Evolutionary conservation across 1,284 basidiomycete genomes (phyloP).

Genomic region (Chalciporus sp.): DNA sequence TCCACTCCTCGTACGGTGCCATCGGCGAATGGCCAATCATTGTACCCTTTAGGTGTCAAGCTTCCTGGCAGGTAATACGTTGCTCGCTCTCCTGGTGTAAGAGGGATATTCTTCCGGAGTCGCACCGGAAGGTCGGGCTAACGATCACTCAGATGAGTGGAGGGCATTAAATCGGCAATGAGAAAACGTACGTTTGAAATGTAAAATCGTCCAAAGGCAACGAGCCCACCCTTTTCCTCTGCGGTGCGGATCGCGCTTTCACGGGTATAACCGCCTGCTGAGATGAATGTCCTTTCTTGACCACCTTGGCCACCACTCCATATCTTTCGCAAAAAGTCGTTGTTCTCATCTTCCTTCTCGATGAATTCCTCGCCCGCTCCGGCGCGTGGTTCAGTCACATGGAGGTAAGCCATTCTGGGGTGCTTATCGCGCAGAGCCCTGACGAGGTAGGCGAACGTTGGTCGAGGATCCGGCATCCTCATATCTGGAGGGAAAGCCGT

Average conservation of each 20-base stretch:
- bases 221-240: conserved; percentile 31
- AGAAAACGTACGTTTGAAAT: conserved; percentile 14
- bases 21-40: conserved; percentile 26
- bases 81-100: conserved; percentile 17
- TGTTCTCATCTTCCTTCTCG: not conserved
- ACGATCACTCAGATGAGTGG: not conserved
- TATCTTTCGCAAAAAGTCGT: conserved; percentile 25
- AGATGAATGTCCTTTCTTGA: conserved; percentile 39
- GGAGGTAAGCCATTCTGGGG: conserved; percentile 54
- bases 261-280: conserved; percentile 40
- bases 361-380: conserved; percentile 14
- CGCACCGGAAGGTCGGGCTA: conserved; percentile 46
- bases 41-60: conserved; percentile 23
- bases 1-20: not conserved
- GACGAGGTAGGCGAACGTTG: conserved; percentile 42
- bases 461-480: conserved; percentile 37
- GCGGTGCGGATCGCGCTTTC: conserved; percentile 14
- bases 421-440: conserved; percentile 32
- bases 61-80: conserved; percentile 22
- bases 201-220: conserved; percentile 47
- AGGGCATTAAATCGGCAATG: not conserved
- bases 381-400: conserved; percentile 51
- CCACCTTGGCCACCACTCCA: conserved; percentile 25
- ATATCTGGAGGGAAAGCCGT: conserved; percentile 14
- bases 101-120: conserved; percentile 16